These are phyloP conservation scores for Darksidea phi DNA, from an alignment of 495 filamentous ascomycete genomes.

Conservation along the genomic window DNA sequence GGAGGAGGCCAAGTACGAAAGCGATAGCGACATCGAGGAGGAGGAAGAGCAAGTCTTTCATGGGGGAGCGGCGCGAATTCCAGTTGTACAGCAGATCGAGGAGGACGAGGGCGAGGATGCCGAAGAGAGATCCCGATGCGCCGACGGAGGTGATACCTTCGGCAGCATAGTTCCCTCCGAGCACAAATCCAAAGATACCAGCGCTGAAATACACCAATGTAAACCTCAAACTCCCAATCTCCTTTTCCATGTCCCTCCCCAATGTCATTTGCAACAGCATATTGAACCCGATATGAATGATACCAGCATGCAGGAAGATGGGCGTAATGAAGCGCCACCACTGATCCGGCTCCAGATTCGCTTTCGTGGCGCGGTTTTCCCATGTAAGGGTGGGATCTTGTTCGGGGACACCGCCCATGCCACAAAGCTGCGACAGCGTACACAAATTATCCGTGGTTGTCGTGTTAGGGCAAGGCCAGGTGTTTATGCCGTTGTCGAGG, in stretches of 20 bases:
- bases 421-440: slow-evolving; percentile 15
- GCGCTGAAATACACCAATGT: slow-evolving; percentile 81
- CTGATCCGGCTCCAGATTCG: slow-evolving; percentile 66
- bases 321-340: slow-evolving; percentile 96
- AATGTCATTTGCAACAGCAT: slow-evolving; percentile 84
- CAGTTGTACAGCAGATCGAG: slow-evolving; percentile 93
- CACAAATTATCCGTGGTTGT: slow-evolving; percentile 3
- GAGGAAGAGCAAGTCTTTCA: slow-evolving; percentile 80
- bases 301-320: slow-evolving; percentile 90
- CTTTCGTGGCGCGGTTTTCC: slow-evolving; percentile 42
- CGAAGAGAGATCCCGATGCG: slow-evolving; percentile 86
- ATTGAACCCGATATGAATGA: slow-evolving; percentile 95
- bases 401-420: slow-evolving; percentile 67
- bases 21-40: slow-evolving; percentile 80
- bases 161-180: slow-evolving; percentile 90
- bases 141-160: slow-evolving; percentile 77
- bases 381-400: slow-evolving; percentile 48
- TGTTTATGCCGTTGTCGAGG: slow-evolving; percentile 58
- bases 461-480: slow-evolving; percentile 21
- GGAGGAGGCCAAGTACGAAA: slow-evolving; percentile 88
- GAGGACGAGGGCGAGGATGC: slow-evolving; percentile 80
- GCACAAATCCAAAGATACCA: slow-evolving; percentile 94
- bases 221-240: slow-evolving; percentile 83
- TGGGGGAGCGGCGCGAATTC: slow-evolving; percentile 68
- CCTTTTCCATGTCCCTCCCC: slow-evolving; percentile 84